phyloP scores from a whole-genome alignment of 345 rosid species.

The Gossypium australe region DNA sequence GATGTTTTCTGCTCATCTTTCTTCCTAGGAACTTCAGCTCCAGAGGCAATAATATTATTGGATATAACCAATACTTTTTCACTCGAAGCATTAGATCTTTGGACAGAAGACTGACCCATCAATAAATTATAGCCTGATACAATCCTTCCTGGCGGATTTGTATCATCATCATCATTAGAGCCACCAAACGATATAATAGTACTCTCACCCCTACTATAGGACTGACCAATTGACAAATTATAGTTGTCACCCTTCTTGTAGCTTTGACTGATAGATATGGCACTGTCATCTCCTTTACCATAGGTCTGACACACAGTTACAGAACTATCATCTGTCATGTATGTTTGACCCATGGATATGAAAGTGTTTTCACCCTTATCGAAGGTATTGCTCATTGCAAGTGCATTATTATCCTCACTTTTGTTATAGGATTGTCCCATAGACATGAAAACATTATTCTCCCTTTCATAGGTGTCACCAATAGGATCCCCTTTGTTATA shows the following conservation, averaged over 20 bases:
- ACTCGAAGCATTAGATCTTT: constrained; percentile 19
- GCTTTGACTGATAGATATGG: constrained; percentile 24
- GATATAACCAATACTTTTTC: constrained; percentile 25
- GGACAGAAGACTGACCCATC: constrained; percentile 36
- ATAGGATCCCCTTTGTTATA: constrained; percentile 29
- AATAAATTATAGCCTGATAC: constrained; percentile 41
- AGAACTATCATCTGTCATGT: constrained; percentile 33
- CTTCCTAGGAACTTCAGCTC: constrained; percentile 26
- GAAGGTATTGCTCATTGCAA: constrained; percentile 34
- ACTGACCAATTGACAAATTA: constrained; percentile 29
- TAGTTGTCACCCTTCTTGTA: constrained; percentile 26
- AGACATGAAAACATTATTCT: constrained; percentile 37
- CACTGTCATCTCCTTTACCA: constrained; percentile 30
- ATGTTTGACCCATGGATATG: constrained; percentile 45
- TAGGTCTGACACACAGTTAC: constrained; percentile 41
- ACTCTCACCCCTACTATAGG: constrained; percentile 48
- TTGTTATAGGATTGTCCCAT: constrained; percentile 38
- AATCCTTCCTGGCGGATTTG: constrained; percentile 35
- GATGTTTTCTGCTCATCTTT: constrained; percentile 33
- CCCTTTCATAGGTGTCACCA: constrained; percentile 34
- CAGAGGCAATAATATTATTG: constrained; percentile 18
- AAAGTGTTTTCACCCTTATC: constrained; percentile 34
- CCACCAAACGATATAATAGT: constrained; percentile 67
- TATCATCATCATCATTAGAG: constrained; percentile 38
- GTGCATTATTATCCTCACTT: constrained; percentile 30